Conservation (phyloP, 805 yeast genomes). For the Candida patagonica region DNA sequence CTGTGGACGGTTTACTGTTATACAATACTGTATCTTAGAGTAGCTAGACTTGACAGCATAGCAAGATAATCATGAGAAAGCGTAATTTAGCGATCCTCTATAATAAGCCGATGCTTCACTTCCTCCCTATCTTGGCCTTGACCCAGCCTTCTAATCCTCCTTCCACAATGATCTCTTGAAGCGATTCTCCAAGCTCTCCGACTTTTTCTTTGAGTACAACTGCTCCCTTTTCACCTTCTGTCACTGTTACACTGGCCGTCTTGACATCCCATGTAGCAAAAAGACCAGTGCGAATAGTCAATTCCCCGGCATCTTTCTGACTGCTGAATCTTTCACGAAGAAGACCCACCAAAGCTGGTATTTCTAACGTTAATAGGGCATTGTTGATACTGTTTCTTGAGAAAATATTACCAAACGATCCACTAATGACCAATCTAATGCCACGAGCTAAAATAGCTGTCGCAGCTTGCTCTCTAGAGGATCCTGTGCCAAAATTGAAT, state of each 20-base stretch:
- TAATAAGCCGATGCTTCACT: not conserved
- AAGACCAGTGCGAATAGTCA: slow-evolving; percentile 94
- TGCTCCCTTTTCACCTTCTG: slow-evolving; percentile 40
- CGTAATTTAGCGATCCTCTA: too few species aligned
- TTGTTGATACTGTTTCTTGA: slow-evolving; percentile 94
- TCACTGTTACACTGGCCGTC: slow-evolving; percentile 54
- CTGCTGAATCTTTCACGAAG: slow-evolving; percentile 57
- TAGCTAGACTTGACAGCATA: too few species aligned
- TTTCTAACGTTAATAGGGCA: slow-evolving; percentile 86
- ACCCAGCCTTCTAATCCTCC: slow-evolving; percentile 99
- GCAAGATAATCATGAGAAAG: too few species aligned
- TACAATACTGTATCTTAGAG: too few species aligned
- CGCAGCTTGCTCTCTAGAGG: slow-evolving; percentile 98
- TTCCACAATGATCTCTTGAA: slow-evolving; percentile 92
- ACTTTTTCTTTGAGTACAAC: slow-evolving; percentile 75
- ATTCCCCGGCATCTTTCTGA: slow-evolving; percentile 45
- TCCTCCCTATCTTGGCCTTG: slow-evolving; percentile 34
- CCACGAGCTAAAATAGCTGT: slow-evolving; percentile 95
- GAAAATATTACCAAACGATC: slow-evolving; percentile 95
- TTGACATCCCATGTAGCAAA: slow-evolving; percentile 88
- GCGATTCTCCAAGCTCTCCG: slow-evolving; percentile 89
- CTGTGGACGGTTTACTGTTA: too few species aligned
- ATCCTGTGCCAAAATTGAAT: slow-evolving; percentile 95
- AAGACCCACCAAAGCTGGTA: slow-evolving; percentile 74
- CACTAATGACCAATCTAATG: slow-evolving; percentile 86